Percentiles rank a stretch among this genome's conserved stretches.
Evolutionary conservation across 441 rosid species (phyloP).

Genomic region (Iberis amara): DNA sequence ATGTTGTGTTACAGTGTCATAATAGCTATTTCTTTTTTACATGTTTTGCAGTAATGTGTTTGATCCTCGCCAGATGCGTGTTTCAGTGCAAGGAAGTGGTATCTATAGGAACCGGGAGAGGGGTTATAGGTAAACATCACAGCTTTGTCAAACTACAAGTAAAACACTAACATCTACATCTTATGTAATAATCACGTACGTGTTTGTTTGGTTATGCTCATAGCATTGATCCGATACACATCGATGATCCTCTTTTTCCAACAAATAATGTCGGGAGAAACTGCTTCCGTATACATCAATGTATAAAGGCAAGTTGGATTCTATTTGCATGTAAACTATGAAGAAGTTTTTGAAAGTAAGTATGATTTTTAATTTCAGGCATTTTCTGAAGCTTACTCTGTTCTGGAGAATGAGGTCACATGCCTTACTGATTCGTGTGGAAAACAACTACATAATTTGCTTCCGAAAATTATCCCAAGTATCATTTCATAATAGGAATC

Average conservation of each 20-base stretch:
- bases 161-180: conserved; percentile 18
- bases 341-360: background rate
- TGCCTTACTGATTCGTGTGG: conserved; percentile 47
- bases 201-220: conserved; percentile 25
- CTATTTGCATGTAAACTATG: conserved; percentile 6
- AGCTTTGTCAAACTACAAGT: conserved; percentile 20
- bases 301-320: conserved; percentile 70
- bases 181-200: conserved; percentile 18
- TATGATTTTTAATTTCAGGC: conserved; percentile 53
- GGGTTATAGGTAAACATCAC: conserved; percentile 69
- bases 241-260: conserved; percentile 95
- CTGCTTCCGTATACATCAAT: conserved; percentile 98
- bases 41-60: conserved; percentile 71
- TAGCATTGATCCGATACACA: conserved; percentile 96
- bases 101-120: conserved; percentile 82
- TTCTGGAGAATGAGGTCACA: conserved; percentile 70
- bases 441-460: conserved; percentile 43
- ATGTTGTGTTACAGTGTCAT: background rate
- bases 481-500: conserved; percentile 34
- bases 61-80: conserved; percentile 98
- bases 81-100: conserved; percentile 95
- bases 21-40: conserved; percentile 5
- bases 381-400: conserved; percentile 88
- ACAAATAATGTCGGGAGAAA: conserved; percentile 95
- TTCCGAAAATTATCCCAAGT: conserved; percentile 78